Evolutionary conservation across 768 basidiomycete species (phyloP).

Genomic region (Suillus cothurnatus): DNA sequence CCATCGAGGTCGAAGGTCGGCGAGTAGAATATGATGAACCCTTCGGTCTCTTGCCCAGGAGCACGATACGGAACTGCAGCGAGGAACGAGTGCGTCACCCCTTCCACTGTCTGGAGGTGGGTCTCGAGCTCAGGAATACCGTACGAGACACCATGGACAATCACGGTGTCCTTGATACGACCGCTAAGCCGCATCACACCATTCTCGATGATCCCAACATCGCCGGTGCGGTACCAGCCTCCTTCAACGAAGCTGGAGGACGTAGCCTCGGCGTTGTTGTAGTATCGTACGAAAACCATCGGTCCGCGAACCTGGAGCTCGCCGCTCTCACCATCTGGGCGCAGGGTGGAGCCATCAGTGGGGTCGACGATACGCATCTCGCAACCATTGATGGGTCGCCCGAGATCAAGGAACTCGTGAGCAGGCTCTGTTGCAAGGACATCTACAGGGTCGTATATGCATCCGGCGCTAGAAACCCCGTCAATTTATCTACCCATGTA

Average conservation of each 20-base stretch:
- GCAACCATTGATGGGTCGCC: slow-evolving; percentile 31
- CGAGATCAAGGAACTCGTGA: slow-evolving; percentile 43
- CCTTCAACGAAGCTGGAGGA: slow-evolving; percentile 46
- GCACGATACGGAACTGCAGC: slow-evolving; percentile 40
- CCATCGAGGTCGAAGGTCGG: slow-evolving; percentile 25
- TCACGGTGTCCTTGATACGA: slow-evolving; percentile 42
- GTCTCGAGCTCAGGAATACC: slow-evolving; percentile 38
- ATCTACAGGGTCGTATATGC: slow-evolving; percentile 38
- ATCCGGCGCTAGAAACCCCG: slow-evolving; percentile 33
- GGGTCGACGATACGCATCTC: slow-evolving; percentile 38
- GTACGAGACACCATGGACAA: slow-evolving; percentile 42
- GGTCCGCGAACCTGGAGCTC: slow-evolving; percentile 45
- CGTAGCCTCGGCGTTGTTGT: slow-evolving; percentile 51
- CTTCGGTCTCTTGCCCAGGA: slow-evolving; percentile 39
- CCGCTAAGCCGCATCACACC: slow-evolving; percentile 39
- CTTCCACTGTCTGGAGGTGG: slow-evolving; percentile 39
- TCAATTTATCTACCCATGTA: neutral
- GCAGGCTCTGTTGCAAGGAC: slow-evolving; percentile 17
- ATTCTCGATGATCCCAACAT: slow-evolving; percentile 43
- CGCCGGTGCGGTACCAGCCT: slow-evolving; percentile 63
- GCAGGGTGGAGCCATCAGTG: slow-evolving; percentile 27
- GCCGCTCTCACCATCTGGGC: slow-evolving; percentile 35
- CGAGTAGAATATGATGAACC: slow-evolving; percentile 42
- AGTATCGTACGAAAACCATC: slow-evolving; percentile 46
- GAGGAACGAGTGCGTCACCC: slow-evolving; percentile 34